phyloP scores from a whole-genome alignment of 2,329 filamentous ascomycete species.

The Stagonosporopsis cucurbitacearum region DNA sequence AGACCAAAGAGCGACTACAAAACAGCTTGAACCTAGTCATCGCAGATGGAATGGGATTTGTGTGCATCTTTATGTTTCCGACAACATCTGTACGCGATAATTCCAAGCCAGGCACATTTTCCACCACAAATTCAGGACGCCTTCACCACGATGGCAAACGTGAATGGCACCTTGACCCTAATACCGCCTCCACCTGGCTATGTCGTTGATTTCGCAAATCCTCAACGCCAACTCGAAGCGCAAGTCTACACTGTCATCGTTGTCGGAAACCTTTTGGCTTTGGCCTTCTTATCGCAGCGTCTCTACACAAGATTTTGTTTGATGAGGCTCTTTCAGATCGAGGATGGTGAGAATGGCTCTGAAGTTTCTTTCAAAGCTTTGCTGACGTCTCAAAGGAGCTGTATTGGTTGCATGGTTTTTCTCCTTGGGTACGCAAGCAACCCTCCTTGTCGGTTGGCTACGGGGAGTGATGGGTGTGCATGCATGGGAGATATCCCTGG shows the following conservation, averaged over 20 bases:
- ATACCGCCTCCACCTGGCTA: constrained; percentile 37
- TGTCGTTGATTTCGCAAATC: constrained; percentile 38
- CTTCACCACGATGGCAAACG: constrained; percentile 12
- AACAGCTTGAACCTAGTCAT: background rate
- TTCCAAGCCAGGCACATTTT: too few relatives aligned
- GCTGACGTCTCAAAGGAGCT: background rate
- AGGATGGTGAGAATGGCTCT: constrained; percentile 31
- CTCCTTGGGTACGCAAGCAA: constrained; percentile 17
- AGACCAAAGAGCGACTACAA: background rate
- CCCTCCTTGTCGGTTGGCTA: constrained; percentile 17
- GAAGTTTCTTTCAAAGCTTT: background rate
- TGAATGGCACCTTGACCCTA: constrained; percentile 18
- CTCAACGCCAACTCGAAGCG: constrained; percentile 23
- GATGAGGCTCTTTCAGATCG: constrained; percentile 30
- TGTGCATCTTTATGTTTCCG: too few relatives aligned
- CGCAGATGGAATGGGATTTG: background rate
- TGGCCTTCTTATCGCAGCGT: constrained; percentile 34
- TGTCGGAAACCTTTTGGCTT: constrained; percentile 27
- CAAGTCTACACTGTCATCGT: constrained; percentile 29
- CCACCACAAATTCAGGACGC: too few relatives aligned
- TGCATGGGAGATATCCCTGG: constrained; percentile 25
- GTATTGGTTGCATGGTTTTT: constrained; percentile 11
- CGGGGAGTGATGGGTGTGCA: constrained; percentile 24
- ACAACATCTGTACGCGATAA: background rate
- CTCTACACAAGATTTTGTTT: constrained; percentile 36